These are phyloP conservation scores for Filobasidium uniguttulatum DNA, from an alignment of 1,284 basidiomycete genomes.

Conservation along the genomic window DNA sequence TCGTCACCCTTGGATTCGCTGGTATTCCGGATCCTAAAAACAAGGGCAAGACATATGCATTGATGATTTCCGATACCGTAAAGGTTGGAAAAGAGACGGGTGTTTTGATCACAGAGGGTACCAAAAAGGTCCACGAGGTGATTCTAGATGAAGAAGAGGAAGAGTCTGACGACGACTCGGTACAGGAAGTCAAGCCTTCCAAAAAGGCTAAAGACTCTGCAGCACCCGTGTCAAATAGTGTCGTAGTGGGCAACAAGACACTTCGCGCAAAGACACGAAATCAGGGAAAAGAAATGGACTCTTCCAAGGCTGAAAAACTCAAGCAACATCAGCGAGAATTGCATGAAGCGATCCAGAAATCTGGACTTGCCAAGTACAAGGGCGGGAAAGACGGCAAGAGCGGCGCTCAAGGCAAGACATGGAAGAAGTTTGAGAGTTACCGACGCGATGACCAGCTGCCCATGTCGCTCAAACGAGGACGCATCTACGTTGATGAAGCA, in stretches of 20 bases:
- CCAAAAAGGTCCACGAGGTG: constrained; percentile 68
- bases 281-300: constrained; percentile 50
- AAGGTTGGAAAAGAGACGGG: constrained; percentile 58
- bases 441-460: constrained; percentile 85
- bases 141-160: constrained; percentile 59
- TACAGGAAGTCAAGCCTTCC: constrained; percentile 20
- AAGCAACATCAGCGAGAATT: constrained; percentile 80
- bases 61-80: constrained; percentile 84
- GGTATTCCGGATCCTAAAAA: constrained; percentile 58
- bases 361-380: constrained; percentile 72
- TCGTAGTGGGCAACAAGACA: constrained; percentile 66
- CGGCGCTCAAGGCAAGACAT: constrained; percentile 53
- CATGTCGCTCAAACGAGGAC: constrained; percentile 48
- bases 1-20: constrained; percentile 69
- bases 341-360: constrained; percentile 61
- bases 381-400: constrained; percentile 51
- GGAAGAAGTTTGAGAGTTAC: constrained; percentile 95
- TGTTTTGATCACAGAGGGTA: constrained; percentile 65
- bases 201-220: constrained; percentile 43
- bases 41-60: constrained; percentile 65
- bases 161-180: constrained; percentile 33
- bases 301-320: constrained; percentile 53
- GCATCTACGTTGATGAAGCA: constrained; percentile 87
- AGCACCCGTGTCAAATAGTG: constrained; percentile 44
- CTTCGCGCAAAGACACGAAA: constrained; percentile 70